These are phyloP conservation scores for Saccharomyces pastorianus DNA, from an alignment of 1,139 yeast species.

Conservation along the genomic window DNA sequence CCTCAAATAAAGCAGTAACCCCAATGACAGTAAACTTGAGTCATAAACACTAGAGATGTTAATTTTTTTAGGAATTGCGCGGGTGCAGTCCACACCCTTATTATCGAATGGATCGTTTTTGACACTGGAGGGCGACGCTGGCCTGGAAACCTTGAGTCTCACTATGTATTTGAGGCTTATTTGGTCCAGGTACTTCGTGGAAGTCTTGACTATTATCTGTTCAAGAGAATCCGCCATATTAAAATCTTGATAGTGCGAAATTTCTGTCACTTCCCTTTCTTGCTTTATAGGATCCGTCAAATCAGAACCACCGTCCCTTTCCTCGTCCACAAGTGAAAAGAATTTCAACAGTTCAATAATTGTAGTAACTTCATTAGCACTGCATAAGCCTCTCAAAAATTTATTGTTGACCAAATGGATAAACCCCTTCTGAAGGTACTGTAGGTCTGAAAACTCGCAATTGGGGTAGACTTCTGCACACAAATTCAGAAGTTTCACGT, in stretches of 20 bases:
- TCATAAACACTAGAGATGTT: slow-evolving; percentile 17
- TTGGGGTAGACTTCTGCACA: slow-evolving; percentile 14
- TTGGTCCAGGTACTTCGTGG: slow-evolving; percentile 13
- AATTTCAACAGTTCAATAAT: slow-evolving; percentile 12
- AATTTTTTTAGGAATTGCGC: slow-evolving; percentile 22
- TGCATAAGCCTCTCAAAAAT: not conserved
- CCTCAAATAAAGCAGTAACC: slow-evolving; percentile 12
- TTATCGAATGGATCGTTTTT: slow-evolving; percentile 14
- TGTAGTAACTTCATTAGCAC: slow-evolving; percentile 1
- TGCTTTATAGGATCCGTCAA: not conserved
- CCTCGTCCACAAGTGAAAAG: slow-evolving; percentile 5
- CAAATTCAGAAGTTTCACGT: slow-evolving; percentile 15
- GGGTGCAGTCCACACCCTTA: slow-evolving; percentile 12
- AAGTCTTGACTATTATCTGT: slow-evolving; percentile 10
- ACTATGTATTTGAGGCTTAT: slow-evolving; percentile 20
- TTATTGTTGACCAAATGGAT: slow-evolving; percentile 1
- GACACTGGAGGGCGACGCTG: slow-evolving; percentile 5
- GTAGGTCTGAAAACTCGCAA: slow-evolving; percentile 9
- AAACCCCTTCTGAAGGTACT: slow-evolving; percentile 7
- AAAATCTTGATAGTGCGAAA: not conserved
- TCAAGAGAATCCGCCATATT: slow-evolving; percentile 6
- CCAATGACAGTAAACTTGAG: slow-evolving; percentile 12
- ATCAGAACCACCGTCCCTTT: not conserved
- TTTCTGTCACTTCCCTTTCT: slow-evolving; percentile 3
- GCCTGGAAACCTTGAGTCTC: slow-evolving; percentile 6